Evolutionary conservation across 306 rosid genomes (phyloP).

Genomic region (Vachellia collinsii): DNA sequence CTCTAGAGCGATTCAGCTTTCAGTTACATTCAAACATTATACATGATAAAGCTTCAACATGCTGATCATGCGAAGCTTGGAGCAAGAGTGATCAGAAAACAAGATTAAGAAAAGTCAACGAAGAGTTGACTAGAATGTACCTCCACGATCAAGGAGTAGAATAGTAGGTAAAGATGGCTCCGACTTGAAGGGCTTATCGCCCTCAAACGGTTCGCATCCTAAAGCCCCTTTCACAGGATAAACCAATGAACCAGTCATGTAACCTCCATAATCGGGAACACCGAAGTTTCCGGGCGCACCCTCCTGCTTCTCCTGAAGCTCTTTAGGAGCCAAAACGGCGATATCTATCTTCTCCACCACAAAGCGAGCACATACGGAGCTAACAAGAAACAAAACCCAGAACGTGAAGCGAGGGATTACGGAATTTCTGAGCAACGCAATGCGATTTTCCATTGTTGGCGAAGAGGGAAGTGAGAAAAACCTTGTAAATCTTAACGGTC

Average conservation of each 20-base stretch:
- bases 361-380: constrained; percentile 53
- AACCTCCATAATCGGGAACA: constrained; percentile 91
- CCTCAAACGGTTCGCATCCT: constrained; percentile 70
- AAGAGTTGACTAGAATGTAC: constrained; percentile 44
- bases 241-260: constrained; percentile 63
- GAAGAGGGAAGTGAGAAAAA: constrained; percentile 11
- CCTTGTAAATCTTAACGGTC: constrained; percentile 39
- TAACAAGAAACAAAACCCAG: constrained; percentile 12
- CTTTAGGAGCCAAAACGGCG: constrained; percentile 60
- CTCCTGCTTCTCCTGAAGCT: constrained; percentile 50
- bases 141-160: constrained; percentile 90
- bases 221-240: constrained; percentile 59
- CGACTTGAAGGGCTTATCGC: constrained; percentile 71
- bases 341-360: constrained; percentile 87
- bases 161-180: constrained; percentile 51
- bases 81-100: neutral
- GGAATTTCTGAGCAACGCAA: constrained; percentile 41
- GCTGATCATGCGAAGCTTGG: neutral
- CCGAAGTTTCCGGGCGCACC: constrained; percentile 91
- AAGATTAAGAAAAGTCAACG: constrained; percentile 27
- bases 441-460: constrained; percentile 28
- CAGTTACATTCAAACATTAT: neutral
- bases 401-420: neutral
- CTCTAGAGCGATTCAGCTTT: neutral
- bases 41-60: neutral